phyloP scores from a whole-genome alignment of 108 stramenopile species.

The Conticribra weissflogii region DNA sequence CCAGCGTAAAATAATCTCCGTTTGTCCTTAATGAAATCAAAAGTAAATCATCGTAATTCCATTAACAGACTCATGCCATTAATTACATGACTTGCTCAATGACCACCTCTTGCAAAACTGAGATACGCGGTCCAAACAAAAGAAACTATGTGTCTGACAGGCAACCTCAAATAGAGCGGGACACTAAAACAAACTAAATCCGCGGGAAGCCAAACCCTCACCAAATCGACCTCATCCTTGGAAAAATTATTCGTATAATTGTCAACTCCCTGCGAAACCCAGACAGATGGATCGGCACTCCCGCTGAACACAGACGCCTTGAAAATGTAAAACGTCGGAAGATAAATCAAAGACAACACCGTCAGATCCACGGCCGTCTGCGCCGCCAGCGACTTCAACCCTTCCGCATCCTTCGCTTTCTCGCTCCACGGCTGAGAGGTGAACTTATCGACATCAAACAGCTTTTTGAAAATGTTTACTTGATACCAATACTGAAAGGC shows the following conservation, averaged over 20 bases:
- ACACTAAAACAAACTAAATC: constrained; percentile 70
- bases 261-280: constrained; percentile 53
- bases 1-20: too few relatives aligned
- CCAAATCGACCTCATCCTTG: constrained; percentile 62
- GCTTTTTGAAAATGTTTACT: constrained; percentile 66
- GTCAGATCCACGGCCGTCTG: constrained; percentile 68
- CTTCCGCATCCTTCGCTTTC: constrained; percentile 56
- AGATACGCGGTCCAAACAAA: constrained; percentile 76
- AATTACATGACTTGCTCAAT: constrained; percentile 25
- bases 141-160: constrained; percentile 62
- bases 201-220: constrained; percentile 66
- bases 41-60: too few relatives aligned
- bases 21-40: too few relatives aligned
- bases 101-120: constrained; percentile 65
- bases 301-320: constrained; percentile 69
- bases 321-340: constrained; percentile 79
- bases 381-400: constrained; percentile 54
- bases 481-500: constrained; percentile 79
- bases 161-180: constrained; percentile 66
- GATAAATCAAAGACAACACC: constrained; percentile 57
- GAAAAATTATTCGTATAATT: constrained; percentile 56
- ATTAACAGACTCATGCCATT: too few relatives aligned
- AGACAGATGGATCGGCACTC: constrained; percentile 50
- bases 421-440: constrained; percentile 57
- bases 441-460: constrained; percentile 70